Evolutionary conservation across 2,329 filamentous ascomycete species (phyloP).

Genomic region (Apiospora kogelbergensis): DNA sequence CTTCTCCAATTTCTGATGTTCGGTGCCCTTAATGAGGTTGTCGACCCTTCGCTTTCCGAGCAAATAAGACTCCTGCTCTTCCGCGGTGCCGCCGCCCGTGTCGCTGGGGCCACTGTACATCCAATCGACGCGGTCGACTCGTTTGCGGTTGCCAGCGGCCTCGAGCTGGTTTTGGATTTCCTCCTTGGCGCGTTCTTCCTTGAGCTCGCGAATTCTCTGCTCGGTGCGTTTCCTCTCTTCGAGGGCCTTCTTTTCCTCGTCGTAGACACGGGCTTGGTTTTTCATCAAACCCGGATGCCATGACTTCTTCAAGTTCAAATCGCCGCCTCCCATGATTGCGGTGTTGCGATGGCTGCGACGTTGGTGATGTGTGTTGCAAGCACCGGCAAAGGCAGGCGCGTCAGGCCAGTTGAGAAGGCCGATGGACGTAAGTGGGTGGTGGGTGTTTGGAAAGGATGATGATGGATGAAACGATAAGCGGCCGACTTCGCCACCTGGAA

Average conservation of each 20-base stretch:
- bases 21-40: conserved; percentile 73
- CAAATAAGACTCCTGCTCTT: conserved; percentile 92
- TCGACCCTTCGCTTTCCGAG: conserved; percentile 92
- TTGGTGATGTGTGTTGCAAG: conserved; percentile 17
- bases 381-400: background rate
- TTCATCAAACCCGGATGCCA: conserved; percentile 90
- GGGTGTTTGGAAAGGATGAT: background rate
- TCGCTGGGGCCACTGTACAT: conserved; percentile 91
- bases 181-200: conserved; percentile 89
- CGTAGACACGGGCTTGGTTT: conserved; percentile 89
- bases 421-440: too few species aligned
- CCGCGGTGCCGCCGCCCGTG: conserved; percentile 72
- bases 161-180: conserved; percentile 90
- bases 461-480: background rate
- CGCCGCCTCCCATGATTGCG: conserved; percentile 76
- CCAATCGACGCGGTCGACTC: conserved; percentile 87
- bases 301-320: conserved; percentile 93
- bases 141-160: conserved; percentile 78
- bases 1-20: conserved; percentile 80
- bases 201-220: conserved; percentile 87
- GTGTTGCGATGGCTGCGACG: conserved; percentile 16
- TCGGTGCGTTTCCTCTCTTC: conserved; percentile 94
- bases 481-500: background rate
- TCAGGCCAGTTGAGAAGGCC: background rate
- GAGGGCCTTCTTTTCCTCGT: conserved; percentile 87